Evolutionary conservation across 306 rosid genomes (phyloP), one percentile per base, ranked within the genome.

Genomic region (Corylus americana): DNA sequence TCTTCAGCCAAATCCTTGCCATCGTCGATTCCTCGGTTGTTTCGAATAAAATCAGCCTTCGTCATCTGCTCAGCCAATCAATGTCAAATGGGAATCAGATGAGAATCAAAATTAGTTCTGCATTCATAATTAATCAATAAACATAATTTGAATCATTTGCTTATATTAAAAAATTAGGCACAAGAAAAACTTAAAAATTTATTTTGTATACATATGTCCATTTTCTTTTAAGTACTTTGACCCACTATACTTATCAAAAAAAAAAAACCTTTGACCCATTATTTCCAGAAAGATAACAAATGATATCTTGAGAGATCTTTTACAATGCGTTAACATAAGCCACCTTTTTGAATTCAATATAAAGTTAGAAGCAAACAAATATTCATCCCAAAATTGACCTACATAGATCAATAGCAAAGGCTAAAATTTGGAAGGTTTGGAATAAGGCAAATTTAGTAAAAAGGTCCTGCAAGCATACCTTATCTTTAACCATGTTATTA

Each of bases 1-100:
- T 93, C 99, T 79, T 93, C 98, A 16, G 99, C 82, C 81, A 96
- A 79, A 88, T 96, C 99, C 85, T 96, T 93, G 67, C 99, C 99
- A 81, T 93, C 98, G 78, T 96, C 99, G 83, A 96, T 96, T 73
- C 98, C 98, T 79, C 98, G 94, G 79, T 96, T 96, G 83, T 96
- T 96, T 70, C 98, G 97, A 68, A 96, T 68, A 87, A 96, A 96
- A 88, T 96, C 99, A 79, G 97, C 92, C 88, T 91, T 91, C 48
- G 94, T 90, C 99, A 96, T 96, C 99, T 96, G 88, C 64, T 85
- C 80, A 73, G 71, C 58, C 91, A 89, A 73, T 71, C 76, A 84
- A 83, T 67, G 73, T 64, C 71, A 31, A 77, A 74, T 78, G 70
- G 71, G 79, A 77, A 83, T 82, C 83, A 90, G 77, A 70, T 69